A percentile compares a stretch with the other conserved stretches of the same genome.
phyloP scores from a whole-genome alignment of 2,329 filamentous ascomycete genomes.

The Epichloe baconii region DNA sequence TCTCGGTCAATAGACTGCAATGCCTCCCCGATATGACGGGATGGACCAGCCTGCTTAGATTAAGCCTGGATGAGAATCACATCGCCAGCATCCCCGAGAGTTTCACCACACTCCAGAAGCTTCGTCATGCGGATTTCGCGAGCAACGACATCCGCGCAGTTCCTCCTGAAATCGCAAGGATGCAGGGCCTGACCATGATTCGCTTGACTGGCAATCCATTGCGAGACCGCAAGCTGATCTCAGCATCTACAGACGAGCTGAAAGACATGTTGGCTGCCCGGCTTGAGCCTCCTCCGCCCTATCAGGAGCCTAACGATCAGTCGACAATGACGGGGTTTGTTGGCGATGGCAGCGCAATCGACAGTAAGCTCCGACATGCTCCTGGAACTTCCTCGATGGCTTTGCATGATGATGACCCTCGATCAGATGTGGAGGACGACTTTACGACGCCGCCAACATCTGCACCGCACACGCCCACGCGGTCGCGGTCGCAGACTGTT shows the following conservation, averaged over 20 bases:
- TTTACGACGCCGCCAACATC: conserved; percentile 47
- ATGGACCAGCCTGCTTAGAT: conserved; percentile 60
- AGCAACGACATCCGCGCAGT: conserved; percentile 70
- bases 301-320: conserved; percentile 19
- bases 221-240: conserved; percentile 73
- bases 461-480: conserved; percentile 34
- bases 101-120: conserved; percentile 50
- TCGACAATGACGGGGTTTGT: conserved; percentile 11
- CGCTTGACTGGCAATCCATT: conserved; percentile 82
- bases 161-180: conserved; percentile 63
- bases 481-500: conserved; percentile 34
- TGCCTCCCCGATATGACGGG: conserved; percentile 58
- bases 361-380: conserved; percentile 6
- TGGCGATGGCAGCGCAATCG: conserved; percentile 20
- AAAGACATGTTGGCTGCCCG: conserved; percentile 60
- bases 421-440: conserved; percentile 38
- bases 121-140: conserved; percentile 71
- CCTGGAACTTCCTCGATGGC: conserved; percentile 1
- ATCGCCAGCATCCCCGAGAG: conserved; percentile 64
- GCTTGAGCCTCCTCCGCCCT: conserved; percentile 42
- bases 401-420: conserved; percentile 28
- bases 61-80: conserved; percentile 72
- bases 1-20: conserved; percentile 72
- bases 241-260: conserved; percentile 66
- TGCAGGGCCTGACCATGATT: conserved; percentile 65